Evolutionary conservation across 1,284 basidiomycete genomes (phyloP).

Genomic region (Waitea zeae): DNA sequence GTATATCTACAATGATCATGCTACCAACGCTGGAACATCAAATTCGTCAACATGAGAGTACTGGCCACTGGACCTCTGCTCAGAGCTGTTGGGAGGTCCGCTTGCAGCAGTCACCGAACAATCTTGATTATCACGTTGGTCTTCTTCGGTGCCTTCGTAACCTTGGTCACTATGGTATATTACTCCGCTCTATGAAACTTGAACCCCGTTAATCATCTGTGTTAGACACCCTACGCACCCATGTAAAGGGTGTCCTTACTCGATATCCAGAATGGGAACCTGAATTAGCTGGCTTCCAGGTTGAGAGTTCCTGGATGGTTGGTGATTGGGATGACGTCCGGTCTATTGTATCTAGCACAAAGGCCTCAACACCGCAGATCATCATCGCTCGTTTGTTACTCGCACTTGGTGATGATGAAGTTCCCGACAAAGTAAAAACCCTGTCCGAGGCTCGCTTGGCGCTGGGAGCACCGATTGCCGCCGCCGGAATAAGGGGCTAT

Average conservation of each 20-base stretch:
- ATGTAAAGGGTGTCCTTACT: slow-evolving; percentile 84
- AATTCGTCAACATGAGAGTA: slow-evolving; percentile 96
- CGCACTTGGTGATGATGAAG: slow-evolving; percentile 25
- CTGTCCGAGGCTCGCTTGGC: slow-evolving; percentile 56
- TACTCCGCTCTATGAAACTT: slow-evolving; percentile 4
- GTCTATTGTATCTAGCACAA: slow-evolving; percentile 33
- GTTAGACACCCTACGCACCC: slow-evolving; percentile 86
- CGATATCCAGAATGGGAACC: slow-evolving; percentile 76
- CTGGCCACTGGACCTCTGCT: slow-evolving; percentile 93
- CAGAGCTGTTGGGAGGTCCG: slow-evolving; percentile 99
- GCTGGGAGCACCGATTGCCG: slow-evolving; percentile 69
- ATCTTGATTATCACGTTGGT: slow-evolving; percentile 75
- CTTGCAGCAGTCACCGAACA: slow-evolving; percentile 81
- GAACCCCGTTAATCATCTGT: slow-evolving; percentile 1
- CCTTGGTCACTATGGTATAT: slow-evolving; percentile 84
- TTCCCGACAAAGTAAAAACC: slow-evolving; percentile 30
- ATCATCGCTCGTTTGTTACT: too few species aligned
- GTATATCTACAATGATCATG: slow-evolving; percentile 80
- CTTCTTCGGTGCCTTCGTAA: slow-evolving; percentile 57
- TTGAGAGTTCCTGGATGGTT: slow-evolving; percentile 92
- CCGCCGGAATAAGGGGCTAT: slow-evolving; percentile 70
- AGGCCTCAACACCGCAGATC: too few species aligned
- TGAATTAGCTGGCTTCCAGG: slow-evolving; percentile 69
- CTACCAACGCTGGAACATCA: slow-evolving; percentile 90
- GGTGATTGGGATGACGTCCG: slow-evolving; percentile 84